Percentiles rank a stretch among this genome's conserved stretches.
These are phyloP conservation scores for Plantago coronopus DNA, from an alignment of 305 asterid species.

Conservation along the genomic window DNA sequence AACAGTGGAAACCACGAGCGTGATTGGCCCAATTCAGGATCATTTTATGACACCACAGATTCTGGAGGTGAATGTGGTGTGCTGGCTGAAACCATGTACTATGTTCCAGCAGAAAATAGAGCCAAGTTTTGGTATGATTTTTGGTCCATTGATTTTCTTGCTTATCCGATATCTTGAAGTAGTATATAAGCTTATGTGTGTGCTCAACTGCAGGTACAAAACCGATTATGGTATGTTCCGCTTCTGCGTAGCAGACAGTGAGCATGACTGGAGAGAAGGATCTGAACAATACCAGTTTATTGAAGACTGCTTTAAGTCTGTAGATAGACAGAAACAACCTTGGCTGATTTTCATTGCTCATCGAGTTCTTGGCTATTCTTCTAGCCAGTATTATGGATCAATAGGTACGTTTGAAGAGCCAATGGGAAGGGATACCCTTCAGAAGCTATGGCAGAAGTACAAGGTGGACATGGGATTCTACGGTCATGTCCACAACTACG, in stretches of 20 bases:
- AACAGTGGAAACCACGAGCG: slow-evolving; percentile 84
- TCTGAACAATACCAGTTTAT: slow-evolving; percentile 71
- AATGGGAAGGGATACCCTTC: slow-evolving; percentile 89
- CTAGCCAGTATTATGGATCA: slow-evolving; percentile 51
- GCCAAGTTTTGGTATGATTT: slow-evolving; percentile 53
- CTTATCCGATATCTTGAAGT: neutral
- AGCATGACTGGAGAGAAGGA: slow-evolving; percentile 90
- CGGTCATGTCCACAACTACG: slow-evolving; percentile 87
- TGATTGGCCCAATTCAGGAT: slow-evolving; percentile 71
- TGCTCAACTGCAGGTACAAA: slow-evolving; percentile 51
- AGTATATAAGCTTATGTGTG: neutral
- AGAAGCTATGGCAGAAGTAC: slow-evolving; percentile 86
- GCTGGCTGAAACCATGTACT: slow-evolving; percentile 71
- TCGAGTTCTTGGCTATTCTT: slow-evolving; percentile 83
- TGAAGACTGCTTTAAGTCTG: slow-evolving; percentile 70
- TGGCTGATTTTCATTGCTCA: slow-evolving; percentile 82
- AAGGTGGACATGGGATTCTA: slow-evolving; percentile 81
- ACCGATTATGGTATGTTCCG: slow-evolving; percentile 84
- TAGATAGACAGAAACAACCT: slow-evolving; percentile 69
- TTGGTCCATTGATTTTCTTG: neutral
- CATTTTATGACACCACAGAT: slow-evolving; percentile 53
- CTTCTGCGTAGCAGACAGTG: slow-evolving; percentile 81
- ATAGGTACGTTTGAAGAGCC: slow-evolving; percentile 88
- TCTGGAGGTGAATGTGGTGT: slow-evolving; percentile 93
- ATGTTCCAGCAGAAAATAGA: slow-evolving; percentile 70